A percentile compares a stretch with the other conserved stretches of the same genome.
phyloP scores from a whole-genome alignment of 169 alveolate species.

The Eimeria acervulina region DNA sequence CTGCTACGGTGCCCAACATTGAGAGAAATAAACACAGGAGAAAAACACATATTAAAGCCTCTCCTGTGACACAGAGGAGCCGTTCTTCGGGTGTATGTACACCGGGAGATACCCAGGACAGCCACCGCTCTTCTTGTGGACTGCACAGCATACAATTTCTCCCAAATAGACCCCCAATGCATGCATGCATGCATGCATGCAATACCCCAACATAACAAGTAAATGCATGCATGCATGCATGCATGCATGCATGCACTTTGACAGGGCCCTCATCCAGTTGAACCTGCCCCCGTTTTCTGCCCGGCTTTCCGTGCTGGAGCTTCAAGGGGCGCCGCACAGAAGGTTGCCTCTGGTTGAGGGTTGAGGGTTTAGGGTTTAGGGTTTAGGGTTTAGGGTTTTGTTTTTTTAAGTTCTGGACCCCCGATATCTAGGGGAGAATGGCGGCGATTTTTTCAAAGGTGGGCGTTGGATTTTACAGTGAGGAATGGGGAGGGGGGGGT shows the following conservation, averaged over 20 bases:
- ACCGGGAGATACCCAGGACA: background rate
- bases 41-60: too few species aligned
- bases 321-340: background rate
- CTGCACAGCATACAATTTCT: background rate
- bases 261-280: background rate
- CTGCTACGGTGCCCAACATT: background rate
- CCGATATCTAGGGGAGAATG: background rate
- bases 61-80: background rate
- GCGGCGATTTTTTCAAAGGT: slow-evolving; percentile 25
- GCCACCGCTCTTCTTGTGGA: background rate
- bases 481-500: background rate
- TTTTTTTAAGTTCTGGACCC: background rate
- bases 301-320: background rate
- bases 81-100: background rate
- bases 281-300: background rate
- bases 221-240: background rate
- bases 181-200: background rate
- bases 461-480: background rate
- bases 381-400: slow-evolving; percentile 42
- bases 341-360: background rate
- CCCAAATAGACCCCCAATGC: background rate
- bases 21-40: background rate
- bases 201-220: background rate
- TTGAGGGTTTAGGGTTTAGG: slow-evolving; percentile 42
- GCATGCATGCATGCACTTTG: background rate